Evolutionary conservation across 164 flowering plant species (phyloP).

Genomic region (Berberis vulgaris): DNA sequence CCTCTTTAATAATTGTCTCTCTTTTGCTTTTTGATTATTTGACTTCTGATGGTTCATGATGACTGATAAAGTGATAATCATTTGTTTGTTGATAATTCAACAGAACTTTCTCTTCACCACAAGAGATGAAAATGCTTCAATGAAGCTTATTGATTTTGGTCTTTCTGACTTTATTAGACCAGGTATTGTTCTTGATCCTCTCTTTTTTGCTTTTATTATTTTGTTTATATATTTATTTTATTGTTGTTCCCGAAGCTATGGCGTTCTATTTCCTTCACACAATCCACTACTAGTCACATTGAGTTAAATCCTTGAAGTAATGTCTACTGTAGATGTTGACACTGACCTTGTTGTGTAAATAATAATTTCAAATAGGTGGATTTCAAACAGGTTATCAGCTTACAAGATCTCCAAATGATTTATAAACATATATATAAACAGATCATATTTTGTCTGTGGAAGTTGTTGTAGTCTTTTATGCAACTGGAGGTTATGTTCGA

Average conservation of each 20-base stretch:
- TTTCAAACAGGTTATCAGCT: too few species aligned
- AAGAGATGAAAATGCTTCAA: conserved; percentile 72
- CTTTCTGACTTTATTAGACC: conserved; percentile 91
- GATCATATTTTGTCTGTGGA: too few species aligned
- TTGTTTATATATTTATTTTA: background rate
- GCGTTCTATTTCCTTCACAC: background rate
- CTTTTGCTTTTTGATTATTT: background rate
- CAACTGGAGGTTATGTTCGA: too few species aligned
- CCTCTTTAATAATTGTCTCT: background rate
- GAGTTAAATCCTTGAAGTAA: too few species aligned
- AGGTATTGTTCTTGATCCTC: conserved; percentile 31
- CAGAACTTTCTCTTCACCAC: conserved; percentile 95
- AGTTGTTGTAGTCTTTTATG: too few species aligned
- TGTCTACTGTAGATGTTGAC: too few species aligned
- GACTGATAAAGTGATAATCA: conserved; percentile 3
- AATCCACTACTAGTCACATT: too few species aligned
- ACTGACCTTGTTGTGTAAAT: too few species aligned
- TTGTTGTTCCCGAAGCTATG: background rate
- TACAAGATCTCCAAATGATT: too few species aligned
- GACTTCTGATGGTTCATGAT: background rate
- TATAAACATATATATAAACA: too few species aligned
- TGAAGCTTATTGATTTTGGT: conserved; percentile 98
- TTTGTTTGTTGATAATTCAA: background rate
- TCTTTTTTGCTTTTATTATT: background rate
- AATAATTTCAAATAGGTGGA: too few species aligned